Percentiles rank a stretch among this genome's conserved stretches.
These are phyloP conservation scores for Colletotrichum australisinense DNA, from an alignment of 2,329 filamentous ascomycete genomes.

Conservation along the genomic window DNA sequence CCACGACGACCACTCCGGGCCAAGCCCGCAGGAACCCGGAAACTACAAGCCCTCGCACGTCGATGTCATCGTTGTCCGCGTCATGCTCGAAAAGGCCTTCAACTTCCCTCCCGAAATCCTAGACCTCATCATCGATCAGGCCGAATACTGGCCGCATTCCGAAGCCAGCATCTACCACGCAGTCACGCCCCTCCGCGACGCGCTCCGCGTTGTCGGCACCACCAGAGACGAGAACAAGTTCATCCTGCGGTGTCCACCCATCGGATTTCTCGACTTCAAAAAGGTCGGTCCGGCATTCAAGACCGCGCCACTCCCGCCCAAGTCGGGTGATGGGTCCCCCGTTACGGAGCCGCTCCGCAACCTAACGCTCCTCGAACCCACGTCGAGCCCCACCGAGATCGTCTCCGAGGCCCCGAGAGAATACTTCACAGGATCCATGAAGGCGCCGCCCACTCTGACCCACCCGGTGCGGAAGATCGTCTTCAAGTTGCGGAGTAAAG, in stretches of 20 bases:
- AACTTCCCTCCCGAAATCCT: conserved; percentile 66
- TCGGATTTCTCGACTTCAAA: conserved; percentile 44
- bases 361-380: conserved; percentile 21
- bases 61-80: conserved; percentile 62
- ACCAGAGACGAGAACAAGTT: conserved; percentile 45
- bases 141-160: conserved; percentile 72
- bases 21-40: neutral
- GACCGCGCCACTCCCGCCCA: conserved; percentile 20
- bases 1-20: neutral
- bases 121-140: conserved; percentile 66
- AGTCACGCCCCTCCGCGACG: conserved; percentile 25
- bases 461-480: conserved; percentile 70
- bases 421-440: conserved; percentile 47
- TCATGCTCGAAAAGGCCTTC: conserved; percentile 56
- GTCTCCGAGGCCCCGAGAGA: conserved; percentile 37
- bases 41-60: conserved; percentile 50
- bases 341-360: conserved; percentile 8
- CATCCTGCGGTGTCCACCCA: conserved; percentile 48
- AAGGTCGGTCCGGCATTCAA: conserved; percentile 27
- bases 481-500: conserved; percentile 66
- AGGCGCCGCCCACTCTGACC: conserved; percentile 43
- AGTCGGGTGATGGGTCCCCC: conserved; percentile 18
- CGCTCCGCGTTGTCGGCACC: conserved; percentile 40
- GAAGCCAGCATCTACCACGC: conserved; percentile 45
- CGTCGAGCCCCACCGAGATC: neutral